Conservation (phyloP, 306 rosid genomes). For the Boehmeria nivea region DNA sequence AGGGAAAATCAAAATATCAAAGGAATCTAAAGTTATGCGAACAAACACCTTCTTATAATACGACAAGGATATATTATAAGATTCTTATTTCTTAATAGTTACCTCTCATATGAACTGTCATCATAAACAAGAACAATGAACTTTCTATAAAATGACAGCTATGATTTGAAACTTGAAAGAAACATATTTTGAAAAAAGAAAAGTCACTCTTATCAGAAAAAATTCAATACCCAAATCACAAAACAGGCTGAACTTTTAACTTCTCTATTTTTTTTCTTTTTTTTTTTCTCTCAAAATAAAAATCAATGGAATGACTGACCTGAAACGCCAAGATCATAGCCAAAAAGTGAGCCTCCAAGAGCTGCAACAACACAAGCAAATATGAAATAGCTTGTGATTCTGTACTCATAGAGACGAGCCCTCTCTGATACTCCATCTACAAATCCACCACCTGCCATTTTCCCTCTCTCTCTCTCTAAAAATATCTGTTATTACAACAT, state of each 20-base stretch:
- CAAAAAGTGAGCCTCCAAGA: conserved; percentile 84
- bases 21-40: too few relatives aligned
- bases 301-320: conserved; percentile 33
- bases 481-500: not conserved
- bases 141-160: too few relatives aligned
- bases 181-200: not conserved
- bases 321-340: conserved; percentile 93
- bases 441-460: conserved; percentile 70
- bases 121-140: too few relatives aligned
- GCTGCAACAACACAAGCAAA: conserved; percentile 72
- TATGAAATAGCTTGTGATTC: conserved; percentile 54
- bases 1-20: too few relatives aligned
- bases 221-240: conserved; percentile 8
- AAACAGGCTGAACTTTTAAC: too few relatives aligned
- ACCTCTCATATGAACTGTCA: too few relatives aligned
- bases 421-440: conserved; percentile 35
- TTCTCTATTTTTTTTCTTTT: too few relatives aligned
- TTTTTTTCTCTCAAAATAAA: not conserved
- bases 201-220: too few relatives aligned
- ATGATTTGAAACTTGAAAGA: too few relatives aligned
- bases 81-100: too few relatives aligned
- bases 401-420: conserved; percentile 68
- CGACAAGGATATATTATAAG: too few relatives aligned
- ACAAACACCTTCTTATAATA: too few relatives aligned
- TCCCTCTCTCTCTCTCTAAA: not conserved